These are phyloP conservation scores for Pyrus betulifolia DNA, from an alignment of 306 rosid genomes.

Conservation along the genomic window DNA sequence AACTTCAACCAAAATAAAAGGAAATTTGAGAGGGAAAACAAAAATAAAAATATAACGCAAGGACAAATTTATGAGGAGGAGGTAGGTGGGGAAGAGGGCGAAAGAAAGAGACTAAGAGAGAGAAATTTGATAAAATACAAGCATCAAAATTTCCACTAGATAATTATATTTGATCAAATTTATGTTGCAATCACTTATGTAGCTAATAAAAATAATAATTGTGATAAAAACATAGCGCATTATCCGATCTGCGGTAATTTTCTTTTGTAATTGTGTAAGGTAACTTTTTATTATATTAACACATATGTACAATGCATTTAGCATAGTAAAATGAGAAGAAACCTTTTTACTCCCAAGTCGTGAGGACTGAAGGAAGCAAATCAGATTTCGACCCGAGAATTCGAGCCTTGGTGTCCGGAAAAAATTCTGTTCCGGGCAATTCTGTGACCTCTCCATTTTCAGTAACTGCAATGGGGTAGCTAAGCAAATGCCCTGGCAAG, in stretches of 20 bases:
- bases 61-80: background rate
- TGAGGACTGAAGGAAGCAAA: slow-evolving; percentile 38
- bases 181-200: background rate
- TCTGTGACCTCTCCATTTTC: slow-evolving; percentile 27
- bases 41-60: too few relatives aligned
- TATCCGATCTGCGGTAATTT: background rate
- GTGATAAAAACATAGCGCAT: background rate
- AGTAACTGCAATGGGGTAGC: slow-evolving; percentile 30
- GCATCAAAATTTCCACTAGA: background rate
- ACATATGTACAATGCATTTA: background rate
- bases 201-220: too few relatives aligned
- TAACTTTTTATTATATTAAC: background rate
- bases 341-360: slow-evolving; percentile 17
- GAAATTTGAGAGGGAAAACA: background rate
- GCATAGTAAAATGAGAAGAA: background rate
- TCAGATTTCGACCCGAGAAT: slow-evolving; percentile 37
- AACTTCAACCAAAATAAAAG: background rate
- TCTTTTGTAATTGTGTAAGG: background rate
- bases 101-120: background rate
- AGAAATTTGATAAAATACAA: background rate
- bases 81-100: background rate
- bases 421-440: slow-evolving; percentile 19
- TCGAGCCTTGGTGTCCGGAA: slow-evolving; percentile 37
- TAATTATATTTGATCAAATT: background rate
- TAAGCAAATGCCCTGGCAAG: slow-evolving; percentile 43